phyloP scores from a whole-genome alignment of 2,329 filamentous ascomycete species.

The Xylariaceae sp. region DNA sequence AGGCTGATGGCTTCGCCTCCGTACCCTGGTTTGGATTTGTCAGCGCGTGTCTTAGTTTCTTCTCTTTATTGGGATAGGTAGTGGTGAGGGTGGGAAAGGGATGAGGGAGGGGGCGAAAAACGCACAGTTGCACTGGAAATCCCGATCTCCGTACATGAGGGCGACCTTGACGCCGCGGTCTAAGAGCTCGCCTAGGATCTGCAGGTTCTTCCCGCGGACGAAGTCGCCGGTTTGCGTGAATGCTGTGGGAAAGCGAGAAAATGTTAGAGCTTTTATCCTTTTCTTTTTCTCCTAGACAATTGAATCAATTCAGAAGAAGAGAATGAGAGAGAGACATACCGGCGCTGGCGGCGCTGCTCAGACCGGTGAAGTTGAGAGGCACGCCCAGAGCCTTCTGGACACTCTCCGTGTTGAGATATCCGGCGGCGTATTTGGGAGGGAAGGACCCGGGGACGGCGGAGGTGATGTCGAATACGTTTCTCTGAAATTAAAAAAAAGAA shows the following conservation, averaged over 20 bases:
- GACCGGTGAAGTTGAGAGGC: slow-evolving; percentile 50
- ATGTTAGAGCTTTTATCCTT: too few relatives aligned
- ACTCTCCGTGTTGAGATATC: slow-evolving; percentile 48
- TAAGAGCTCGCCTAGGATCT: slow-evolving; percentile 41
- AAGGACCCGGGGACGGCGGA: slow-evolving; percentile 42
- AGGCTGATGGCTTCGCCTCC: slow-evolving; percentile 47
- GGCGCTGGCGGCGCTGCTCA: slow-evolving; percentile 30
- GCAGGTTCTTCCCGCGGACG: slow-evolving; percentile 28
- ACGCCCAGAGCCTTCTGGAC: slow-evolving; percentile 54
- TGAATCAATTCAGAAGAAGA: neutral
- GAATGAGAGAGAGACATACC: slow-evolving; percentile 7
- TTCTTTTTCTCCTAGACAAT: neutral
- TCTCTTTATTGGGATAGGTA: too few relatives aligned
- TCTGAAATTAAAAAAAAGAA: neutral
- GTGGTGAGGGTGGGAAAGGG: too few relatives aligned
- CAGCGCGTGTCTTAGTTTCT: too few relatives aligned
- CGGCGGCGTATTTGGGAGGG: slow-evolving; percentile 44
- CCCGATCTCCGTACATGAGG: slow-evolving; percentile 50
- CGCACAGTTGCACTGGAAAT: slow-evolving; percentile 40
- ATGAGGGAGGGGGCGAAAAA: neutral
- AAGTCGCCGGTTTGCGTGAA: slow-evolving; percentile 34
- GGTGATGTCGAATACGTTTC: slow-evolving; percentile 45
- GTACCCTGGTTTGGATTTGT: too few relatives aligned
- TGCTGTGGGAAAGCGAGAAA: too few relatives aligned
- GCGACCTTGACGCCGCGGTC: slow-evolving; percentile 49